Evolutionary conservation across 2,329 filamentous ascomycete species (phyloP), one percentile per base, ranked within the genome.

Genomic region (Xenosphaeropsis pyriputrescens): DNA sequence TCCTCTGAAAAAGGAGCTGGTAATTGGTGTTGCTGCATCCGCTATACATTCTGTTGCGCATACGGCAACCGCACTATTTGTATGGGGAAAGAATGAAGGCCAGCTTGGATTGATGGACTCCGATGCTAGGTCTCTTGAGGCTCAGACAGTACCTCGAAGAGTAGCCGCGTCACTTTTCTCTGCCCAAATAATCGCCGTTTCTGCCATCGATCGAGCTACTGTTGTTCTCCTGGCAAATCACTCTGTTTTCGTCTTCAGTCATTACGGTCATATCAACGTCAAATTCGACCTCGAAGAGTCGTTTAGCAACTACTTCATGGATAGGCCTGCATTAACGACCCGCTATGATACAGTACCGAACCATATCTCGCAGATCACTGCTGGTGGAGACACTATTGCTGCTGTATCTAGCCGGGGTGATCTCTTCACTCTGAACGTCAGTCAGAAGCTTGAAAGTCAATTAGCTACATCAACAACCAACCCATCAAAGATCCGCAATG

Each of bases 51-150:
- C 91, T 0, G 88, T 93, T 3, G 85, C 85, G 0, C 82, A 91
- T 51, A 95, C 85, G 1, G 68, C 72, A 1, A 74, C 75, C 1
- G 84, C 85, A 1, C 62, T 98, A 1, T 98, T 84, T 54, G 93
- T 85, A 2, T 98, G 93, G 68, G 91, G 91, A 16, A 93, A 91
- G 50, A 98, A 96, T 50, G 77, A 86, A 48, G 91, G 91, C 2
- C 91, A 98, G 56, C 70, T 98, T 34, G 91, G 86, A 5, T 69
- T 98, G 38, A 86, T 95, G 62, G 91, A 95, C 55, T 89, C 91
- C 0, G 89, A 96, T 58, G 93, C 91, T 18, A 76, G 88, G 34
- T 95, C 86, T 1, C 69, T 96, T 5, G 84, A 91, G 47, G 63
- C 80, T n/a, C 91, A 96, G 52, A 62, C 71, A 15, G 76, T 74